Conservation (phyloP, 257 asterid species). For the Scutellaria galericulata region DNA sequence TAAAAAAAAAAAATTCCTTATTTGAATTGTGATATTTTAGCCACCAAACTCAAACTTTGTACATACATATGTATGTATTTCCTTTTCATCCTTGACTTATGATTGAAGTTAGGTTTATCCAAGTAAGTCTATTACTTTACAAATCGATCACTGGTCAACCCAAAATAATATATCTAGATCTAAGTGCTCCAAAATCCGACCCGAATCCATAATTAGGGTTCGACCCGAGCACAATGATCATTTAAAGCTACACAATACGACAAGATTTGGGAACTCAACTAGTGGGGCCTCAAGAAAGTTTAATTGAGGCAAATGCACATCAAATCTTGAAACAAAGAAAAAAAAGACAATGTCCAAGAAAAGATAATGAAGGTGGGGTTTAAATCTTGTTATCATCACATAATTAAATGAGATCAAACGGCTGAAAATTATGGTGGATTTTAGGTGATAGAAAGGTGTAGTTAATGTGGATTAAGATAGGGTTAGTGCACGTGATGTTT, state of each 20-base stretch:
- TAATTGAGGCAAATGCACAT: conserved; percentile 16
- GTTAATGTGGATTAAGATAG: conserved; percentile 40
- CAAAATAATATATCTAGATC: no score
- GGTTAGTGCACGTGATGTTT: conserved; percentile 47
- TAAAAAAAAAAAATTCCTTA: no score
- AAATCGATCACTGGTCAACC: no score
- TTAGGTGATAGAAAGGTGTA: conserved; percentile 16
- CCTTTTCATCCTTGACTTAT: no score
- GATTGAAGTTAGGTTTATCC: no score
- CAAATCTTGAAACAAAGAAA: conserved; percentile 37
- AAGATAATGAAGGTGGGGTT: conserved; percentile 39
- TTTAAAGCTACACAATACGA: not conserved
- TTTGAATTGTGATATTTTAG: no score
- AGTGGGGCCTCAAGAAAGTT: conserved; percentile 27
- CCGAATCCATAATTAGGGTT: no score
- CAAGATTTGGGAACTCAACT: conserved; percentile 23
- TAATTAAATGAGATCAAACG: conserved; percentile 7
- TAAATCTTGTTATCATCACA: not conserved
- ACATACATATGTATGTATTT: no score
- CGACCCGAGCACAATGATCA: no score
- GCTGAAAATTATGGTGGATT: conserved; percentile 20
- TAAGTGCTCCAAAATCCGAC: no score
- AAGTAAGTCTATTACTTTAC: no score
- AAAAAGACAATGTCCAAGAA: conserved; percentile 30
- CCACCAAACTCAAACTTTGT: no score